Evolutionary conservation across 352 stramenopile species (phyloP), one percentile per base, ranked within the genome.

Genomic region (Pythium myriotylum): DNA sequence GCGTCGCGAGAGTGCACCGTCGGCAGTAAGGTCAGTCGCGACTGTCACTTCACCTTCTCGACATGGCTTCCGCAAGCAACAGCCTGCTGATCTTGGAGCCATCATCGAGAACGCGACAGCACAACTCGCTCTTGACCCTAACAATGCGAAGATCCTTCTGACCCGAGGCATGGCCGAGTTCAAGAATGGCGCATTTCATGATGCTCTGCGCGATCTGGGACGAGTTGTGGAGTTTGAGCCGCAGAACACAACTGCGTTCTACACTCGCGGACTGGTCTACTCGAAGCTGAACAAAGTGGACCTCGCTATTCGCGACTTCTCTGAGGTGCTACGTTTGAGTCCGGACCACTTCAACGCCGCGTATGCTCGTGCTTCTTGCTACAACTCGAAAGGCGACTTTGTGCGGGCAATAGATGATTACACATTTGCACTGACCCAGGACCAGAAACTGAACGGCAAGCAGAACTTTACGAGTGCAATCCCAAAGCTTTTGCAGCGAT

Each of bases 321-420:
- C 81, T 0, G 67, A 78, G 20, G 67, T 82, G 16, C 64, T 97
- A 14, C 73, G 86, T 41, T 72, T 92, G 23, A 86, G 94, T n/a
- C 88, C 85, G 4, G 78, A 94, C 43, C 88, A 97, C 54, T 80
- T 97, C 41, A 96, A 93, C 54, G 89, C 89, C 8, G 84, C 84
- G 19, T 97, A 96, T 45, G 85, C 85, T 33, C 74, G 89, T 8
- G 89, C 86, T 2, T 92, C 89, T 20, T 95, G 81, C 53, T 93
- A 88, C 70, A 97, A 97, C 62, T 84, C 73, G 17, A 81, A 94
- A 54, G 88, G 86, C 3, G 79, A 94, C 68, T 94, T 95, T 56
- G 73, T 86, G 20, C 74, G 74, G 22, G 89, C 89, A 2, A 96
- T 97, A 48, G 89, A 97, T 49, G 89, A 97, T 59, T 97, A 97